These are phyloP conservation scores for Cladosporium austrohemisphaericum DNA, from an alignment of 2,329 filamentous ascomycete species.

Conservation along the genomic window DNA sequence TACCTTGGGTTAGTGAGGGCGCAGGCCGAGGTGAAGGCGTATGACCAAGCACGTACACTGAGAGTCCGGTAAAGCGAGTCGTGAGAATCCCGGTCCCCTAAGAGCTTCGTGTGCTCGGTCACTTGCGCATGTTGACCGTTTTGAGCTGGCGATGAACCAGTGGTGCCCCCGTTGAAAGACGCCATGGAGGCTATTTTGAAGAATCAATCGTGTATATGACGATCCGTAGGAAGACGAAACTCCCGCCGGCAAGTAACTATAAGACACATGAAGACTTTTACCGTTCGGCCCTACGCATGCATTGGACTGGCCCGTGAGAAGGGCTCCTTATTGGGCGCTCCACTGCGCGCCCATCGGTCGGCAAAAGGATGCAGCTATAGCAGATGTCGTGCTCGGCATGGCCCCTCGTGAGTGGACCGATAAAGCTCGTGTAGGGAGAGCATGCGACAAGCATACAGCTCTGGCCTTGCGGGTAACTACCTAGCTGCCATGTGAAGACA, in stretches of 20 bases:
- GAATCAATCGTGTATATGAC: too few species aligned
- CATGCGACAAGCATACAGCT: not conserved
- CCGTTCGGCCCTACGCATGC: not conserved
- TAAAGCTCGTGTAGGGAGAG: not conserved
- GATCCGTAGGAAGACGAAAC: too few species aligned
- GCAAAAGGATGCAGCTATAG: not conserved
- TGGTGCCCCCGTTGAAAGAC: not conserved
- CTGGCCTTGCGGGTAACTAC: not conserved
- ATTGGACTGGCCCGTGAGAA: not conserved
- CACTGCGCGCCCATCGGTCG: not conserved
- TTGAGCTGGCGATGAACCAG: too few species aligned
- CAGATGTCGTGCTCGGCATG: constrained; percentile 3
- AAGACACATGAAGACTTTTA: not conserved
- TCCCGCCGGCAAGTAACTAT: too few species aligned
- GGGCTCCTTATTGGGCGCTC: not conserved
- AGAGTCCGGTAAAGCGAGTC: constrained; percentile 21
- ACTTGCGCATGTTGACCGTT: not conserved
- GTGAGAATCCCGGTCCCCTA: constrained; percentile 14
- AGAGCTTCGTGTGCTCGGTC: constrained; percentile 9
- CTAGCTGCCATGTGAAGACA: too few species aligned
- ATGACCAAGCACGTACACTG: constrained; percentile 22
- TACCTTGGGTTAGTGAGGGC: constrained; percentile 7
- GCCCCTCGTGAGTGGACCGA: not conserved
- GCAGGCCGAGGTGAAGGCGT: not conserved
- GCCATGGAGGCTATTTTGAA: too few species aligned